Evolutionary conservation across 1,284 basidiomycete species (phyloP).

Genomic region (Naganishia liquefaciens): DNA sequence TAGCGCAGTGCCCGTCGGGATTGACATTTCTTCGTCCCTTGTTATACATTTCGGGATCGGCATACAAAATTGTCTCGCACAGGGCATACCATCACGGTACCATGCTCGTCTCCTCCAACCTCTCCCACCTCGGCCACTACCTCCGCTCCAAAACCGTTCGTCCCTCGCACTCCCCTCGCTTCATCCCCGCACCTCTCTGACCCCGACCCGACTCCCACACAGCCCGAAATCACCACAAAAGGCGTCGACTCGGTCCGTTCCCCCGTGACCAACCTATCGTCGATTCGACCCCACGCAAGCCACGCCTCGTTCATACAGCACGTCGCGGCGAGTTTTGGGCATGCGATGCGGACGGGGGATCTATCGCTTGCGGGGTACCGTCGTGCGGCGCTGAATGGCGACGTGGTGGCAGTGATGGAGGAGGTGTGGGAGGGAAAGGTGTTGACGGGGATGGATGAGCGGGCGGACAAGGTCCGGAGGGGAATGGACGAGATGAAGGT

Average conservation of each 20-base stretch:
- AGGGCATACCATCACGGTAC: slow-evolving; percentile 98
- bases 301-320: slow-evolving; percentile 74
- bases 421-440: slow-evolving; percentile 57
- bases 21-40: background rate
- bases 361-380: slow-evolving; percentile 24
- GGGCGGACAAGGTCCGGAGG: slow-evolving; percentile 58
- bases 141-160: slow-evolving; percentile 71
- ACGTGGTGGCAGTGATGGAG: slow-evolving; percentile 54
- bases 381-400: slow-evolving; percentile 35
- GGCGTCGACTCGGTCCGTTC: slow-evolving; percentile 90
- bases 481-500: slow-evolving; percentile 74
- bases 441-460: slow-evolving; percentile 59
- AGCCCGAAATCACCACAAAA: slow-evolving; percentile 64
- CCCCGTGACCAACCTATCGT: slow-evolving; percentile 81
- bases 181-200: background rate
- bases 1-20: background rate
- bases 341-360: slow-evolving; percentile 59
- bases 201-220: slow-evolving; percentile 11
- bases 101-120: slow-evolving; percentile 87
- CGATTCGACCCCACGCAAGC: slow-evolving; percentile 56
- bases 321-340: slow-evolving; percentile 70
- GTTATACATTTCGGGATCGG: slow-evolving; percentile 89
- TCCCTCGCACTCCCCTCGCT: slow-evolving; percentile 19
- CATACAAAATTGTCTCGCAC: slow-evolving; percentile 90
- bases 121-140: slow-evolving; percentile 70